Base-by-base conservation (phyloP, 441 rosid species). In the Corymbia calophylla region DNA sequence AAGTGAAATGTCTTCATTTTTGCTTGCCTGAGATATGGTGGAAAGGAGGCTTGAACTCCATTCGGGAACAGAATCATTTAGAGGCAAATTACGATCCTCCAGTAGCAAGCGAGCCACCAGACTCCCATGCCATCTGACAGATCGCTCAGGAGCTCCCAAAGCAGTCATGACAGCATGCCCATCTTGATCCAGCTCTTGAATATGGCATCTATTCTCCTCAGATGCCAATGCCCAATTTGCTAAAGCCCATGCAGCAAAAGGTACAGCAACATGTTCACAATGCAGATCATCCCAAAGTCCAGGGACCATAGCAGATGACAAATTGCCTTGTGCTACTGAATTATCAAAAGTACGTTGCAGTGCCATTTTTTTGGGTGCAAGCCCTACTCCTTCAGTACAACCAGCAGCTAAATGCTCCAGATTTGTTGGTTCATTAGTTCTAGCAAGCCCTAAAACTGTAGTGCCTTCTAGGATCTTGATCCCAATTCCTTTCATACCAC, bases 221-320 rank as follows among this genome's bases (percentile, higher is more conserved):
- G 99, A 98, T 88, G 99, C 98, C 97, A 94, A 95, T 56, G 99
- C 99, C 99, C 99, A 98, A 90, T 97, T 96, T 89, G 99, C 98
- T 92, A 98, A 92, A 58, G 99, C 99, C 99, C 99, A 97, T 29
- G 97, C 96, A 85, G 99, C 99, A 94, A 98, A 97, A 86, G 99
- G 99, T 88, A 98, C 98, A 44, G 99, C 99, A 32, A 98, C 99
- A 94, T 98, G 99, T 90, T 98, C 96, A 91, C 95, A 95, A 89
- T 96, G 99, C 91, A 98, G 95, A 93, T 98, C 99, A 94, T 98
- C 99, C 99, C 99, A 98, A n/a, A 98, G 96, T 89, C 99, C 99
- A 92, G 99, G 99, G 92, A 98, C 97, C 87, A 97, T 98, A 88
- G 97, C 93, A 88, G 96, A 95, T 82, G 97, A 96, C 91, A 96